Percentiles rank a stretch among this genome's conserved stretches.
Conservation (phyloP, 805 yeast species). For the Kuraishia borneana region DNA sequence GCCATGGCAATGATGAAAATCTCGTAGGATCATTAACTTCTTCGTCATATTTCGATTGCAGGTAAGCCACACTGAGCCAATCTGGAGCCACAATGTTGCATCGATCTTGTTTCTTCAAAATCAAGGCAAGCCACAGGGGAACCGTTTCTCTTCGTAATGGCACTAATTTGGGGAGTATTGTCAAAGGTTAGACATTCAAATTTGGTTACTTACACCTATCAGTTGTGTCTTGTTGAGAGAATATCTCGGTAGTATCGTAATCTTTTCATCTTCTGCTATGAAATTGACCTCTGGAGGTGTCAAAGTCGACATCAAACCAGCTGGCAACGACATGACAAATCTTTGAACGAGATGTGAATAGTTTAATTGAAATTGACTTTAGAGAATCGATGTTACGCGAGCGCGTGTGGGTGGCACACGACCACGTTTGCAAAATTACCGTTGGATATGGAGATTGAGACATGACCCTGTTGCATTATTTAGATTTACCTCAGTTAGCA, state of each 20-base stretch:
- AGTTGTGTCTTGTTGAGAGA: slow-evolving; percentile 52
- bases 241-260: slow-evolving; percentile 73
- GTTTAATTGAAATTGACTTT: not conserved
- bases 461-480: not conserved
- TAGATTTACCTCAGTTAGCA: not conserved
- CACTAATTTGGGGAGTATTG: slow-evolving; percentile 42
- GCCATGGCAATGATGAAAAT: slow-evolving; percentile 71
- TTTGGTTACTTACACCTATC: slow-evolving; percentile 40
- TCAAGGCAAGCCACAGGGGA: slow-evolving; percentile 81
- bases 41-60: slow-evolving; percentile 50
- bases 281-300: slow-evolving; percentile 74
- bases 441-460: not conserved
- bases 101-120: slow-evolving; percentile 74
- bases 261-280: slow-evolving; percentile 68
- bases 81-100: slow-evolving; percentile 79
- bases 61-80: slow-evolving; percentile 55
- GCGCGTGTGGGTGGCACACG: not conserved
- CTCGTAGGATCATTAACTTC: slow-evolving; percentile 47
- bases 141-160: slow-evolving; percentile 62
- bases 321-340: slow-evolving; percentile 50
- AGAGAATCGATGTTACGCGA: not conserved
- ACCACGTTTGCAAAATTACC: not conserved
- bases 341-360: not conserved
- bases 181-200: slow-evolving; percentile 14
- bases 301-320: slow-evolving; percentile 39